These are phyloP conservation scores for Coemansia guatemalensis DNA, from an alignment of 192 early-diverging fungal species.

Conservation along the genomic window DNA sequence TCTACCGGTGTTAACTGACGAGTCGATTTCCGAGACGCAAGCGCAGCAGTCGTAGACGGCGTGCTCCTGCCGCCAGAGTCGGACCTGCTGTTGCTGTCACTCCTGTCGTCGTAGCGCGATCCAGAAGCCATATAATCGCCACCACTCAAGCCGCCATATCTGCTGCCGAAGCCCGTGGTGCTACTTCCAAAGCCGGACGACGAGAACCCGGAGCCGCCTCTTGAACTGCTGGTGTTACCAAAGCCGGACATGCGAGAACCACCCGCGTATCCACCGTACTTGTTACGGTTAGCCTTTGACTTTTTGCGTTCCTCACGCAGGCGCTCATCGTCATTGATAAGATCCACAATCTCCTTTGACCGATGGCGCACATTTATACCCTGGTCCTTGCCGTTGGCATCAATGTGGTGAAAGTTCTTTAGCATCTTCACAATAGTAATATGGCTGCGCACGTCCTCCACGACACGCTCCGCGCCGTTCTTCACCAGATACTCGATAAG, in stretches of 20 bases:
- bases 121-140: conserved; percentile 23
- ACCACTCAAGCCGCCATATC: conserved; percentile 43
- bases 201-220: conserved; percentile 18
- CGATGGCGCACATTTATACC: conserved; percentile 89
- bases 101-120: conserved; percentile 26
- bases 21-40: conserved; percentile 24
- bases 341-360: conserved; percentile 85
- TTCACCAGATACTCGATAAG: conserved; percentile 94
- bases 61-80: conserved; percentile 27
- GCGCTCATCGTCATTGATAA: conserved; percentile 72
- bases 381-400: conserved; percentile 95
- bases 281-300: conserved; percentile 84
- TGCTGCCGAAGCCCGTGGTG: conserved; percentile 27
- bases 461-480: conserved; percentile 90
- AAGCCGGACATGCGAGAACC: conserved; percentile 35
- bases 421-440: conserved; percentile 88
- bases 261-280: conserved; percentile 79
- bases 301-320: conserved; percentile 87
- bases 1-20: conserved; percentile 27
- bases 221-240: conserved; percentile 42
- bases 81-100: conserved; percentile 39
- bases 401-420: conserved; percentile 84
- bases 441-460: conserved; percentile 83
- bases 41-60: conserved; percentile 19
- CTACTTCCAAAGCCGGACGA: conserved; percentile 59